These are phyloP conservation scores for Amanita thiersii DNA, from an alignment of 768 basidiomycete species.

Conservation along the genomic window DNA sequence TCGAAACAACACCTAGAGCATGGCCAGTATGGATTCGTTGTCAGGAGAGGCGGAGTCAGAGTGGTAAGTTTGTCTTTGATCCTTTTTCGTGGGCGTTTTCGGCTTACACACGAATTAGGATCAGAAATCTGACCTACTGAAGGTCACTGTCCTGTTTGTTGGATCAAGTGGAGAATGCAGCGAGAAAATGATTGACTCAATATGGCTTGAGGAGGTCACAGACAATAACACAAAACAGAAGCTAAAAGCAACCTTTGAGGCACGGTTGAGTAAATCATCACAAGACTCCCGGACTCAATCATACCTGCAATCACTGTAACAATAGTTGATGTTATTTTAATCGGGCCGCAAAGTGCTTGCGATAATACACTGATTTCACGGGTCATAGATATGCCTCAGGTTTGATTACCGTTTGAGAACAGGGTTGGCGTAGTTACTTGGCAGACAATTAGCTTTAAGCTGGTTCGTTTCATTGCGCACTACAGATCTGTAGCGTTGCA, in stretches of 20 bases:
- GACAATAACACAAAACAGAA: not conserved
- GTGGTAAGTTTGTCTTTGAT: not conserved
- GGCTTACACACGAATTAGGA: not conserved
- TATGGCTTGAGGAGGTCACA: not conserved
- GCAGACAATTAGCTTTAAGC: no score
- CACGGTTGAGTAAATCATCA: no score
- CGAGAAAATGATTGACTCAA: not conserved
- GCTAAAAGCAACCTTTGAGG: not conserved
- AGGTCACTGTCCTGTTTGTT: not conserved
- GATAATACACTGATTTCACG: no score
- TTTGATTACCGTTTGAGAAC: no score
- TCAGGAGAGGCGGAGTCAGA: not conserved
- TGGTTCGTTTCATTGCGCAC: no score
- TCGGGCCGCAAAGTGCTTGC: no score
- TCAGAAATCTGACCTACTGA: not conserved
- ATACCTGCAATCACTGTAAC: no score
- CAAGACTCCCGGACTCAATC: no score
- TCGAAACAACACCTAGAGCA: not conserved
- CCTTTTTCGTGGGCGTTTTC: not conserved
- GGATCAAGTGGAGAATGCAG: not conserved
- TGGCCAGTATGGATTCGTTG: not conserved
- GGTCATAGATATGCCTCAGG: no score
- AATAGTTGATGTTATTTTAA: no score
- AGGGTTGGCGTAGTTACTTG: no score
- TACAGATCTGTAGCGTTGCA: no score